Evolutionary conservation across 2,329 filamentous ascomycete species (phyloP), one percentile per base, ranked within the genome.

Genomic region (Mycosphaerella sp.): DNA sequence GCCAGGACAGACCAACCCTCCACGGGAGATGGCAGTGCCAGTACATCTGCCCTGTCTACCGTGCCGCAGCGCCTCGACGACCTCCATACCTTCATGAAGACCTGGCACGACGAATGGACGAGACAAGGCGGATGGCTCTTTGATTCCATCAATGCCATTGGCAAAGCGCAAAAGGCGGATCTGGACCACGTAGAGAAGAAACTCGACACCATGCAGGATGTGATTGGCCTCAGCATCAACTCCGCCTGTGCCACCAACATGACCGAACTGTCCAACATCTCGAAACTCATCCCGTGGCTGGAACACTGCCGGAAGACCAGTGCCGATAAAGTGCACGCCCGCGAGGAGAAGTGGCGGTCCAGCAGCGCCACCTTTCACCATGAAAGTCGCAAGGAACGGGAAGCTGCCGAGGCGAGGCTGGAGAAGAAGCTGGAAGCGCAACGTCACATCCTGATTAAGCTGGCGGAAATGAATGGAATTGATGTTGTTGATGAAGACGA

Each of bases 341-440:
- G 68, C 23, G 70, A 72, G 56, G 71, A 73, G 48, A 71, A 65
- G 42, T 74, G 70, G 71, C 66, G 71, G n/a, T 67, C 67, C 1
- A 67, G 67, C 17, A 71, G 67, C 34, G 71, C 71, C 1, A 66
- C 64, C 8, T 73, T 73, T 58, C 72, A 72, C 52, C 69, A 73
- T 54, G 63, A 67, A 55, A 63, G 60, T 32, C 63, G 68, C 14
- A 59, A 64, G 32, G 65, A 71, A 40, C 65, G 70, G 14, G 70
- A 73, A 56, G 60, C 53, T 31, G 68, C 70, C 29, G 68, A 73
- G 59, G 60, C 61, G 41, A 59, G 64, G 41, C 57, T 73, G 31
- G 55, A 70, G 17, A 58, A 64, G 26, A 69, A 70, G 51, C 62
- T 70, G 47, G 55, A 62, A 17, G 54, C 60, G 59, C 70, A 72